phyloP scores from a whole-genome alignment of 495 filamentous ascomycete species.

The Xylaria intraflava region DNA sequence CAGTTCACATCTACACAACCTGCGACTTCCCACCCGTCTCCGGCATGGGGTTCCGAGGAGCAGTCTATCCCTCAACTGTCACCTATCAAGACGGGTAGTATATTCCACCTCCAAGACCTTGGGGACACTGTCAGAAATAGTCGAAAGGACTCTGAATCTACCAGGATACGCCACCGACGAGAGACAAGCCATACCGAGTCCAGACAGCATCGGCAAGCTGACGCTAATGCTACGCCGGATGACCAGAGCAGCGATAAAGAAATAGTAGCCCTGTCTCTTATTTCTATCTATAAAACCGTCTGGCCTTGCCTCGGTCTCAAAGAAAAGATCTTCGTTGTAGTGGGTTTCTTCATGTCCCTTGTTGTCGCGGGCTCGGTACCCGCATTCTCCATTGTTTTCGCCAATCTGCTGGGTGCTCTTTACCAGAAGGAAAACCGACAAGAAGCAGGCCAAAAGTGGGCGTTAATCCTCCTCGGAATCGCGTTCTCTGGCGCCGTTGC shows the following conservation, averaged over 20 bases:
- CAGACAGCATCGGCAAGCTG: background rate
- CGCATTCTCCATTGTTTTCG: conserved; percentile 69
- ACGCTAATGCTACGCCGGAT: background rate
- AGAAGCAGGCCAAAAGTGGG: conserved; percentile 55
- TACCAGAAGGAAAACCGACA: conserved; percentile 42
- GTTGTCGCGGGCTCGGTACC: conserved; percentile 66
- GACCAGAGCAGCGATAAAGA: conserved; percentile 17
- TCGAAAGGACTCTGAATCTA: background rate
- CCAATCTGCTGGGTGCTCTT: conserved; percentile 65
- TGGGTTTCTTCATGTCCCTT: conserved; percentile 55
- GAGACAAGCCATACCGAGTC: background rate
- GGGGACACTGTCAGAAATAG: conserved; percentile 15
- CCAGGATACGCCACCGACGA: conserved; percentile 1
- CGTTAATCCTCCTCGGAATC: conserved; percentile 61
- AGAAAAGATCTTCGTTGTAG: conserved; percentile 49
- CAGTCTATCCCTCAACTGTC: background rate
- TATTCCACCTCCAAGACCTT: conserved; percentile 15
- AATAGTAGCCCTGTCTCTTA: conserved; percentile 35
- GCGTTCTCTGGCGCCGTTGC: conserved; percentile 58
- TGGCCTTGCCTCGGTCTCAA: conserved; percentile 55
- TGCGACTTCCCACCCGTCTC: background rate
- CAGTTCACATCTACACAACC: background rate
- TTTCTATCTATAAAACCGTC: conserved; percentile 62
- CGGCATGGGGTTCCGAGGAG: background rate
- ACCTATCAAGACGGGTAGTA: conserved; percentile 10